These are phyloP conservation scores for Penicillium glabrum DNA, from an alignment of 2,329 filamentous ascomycete genomes.

Conservation along the genomic window DNA sequence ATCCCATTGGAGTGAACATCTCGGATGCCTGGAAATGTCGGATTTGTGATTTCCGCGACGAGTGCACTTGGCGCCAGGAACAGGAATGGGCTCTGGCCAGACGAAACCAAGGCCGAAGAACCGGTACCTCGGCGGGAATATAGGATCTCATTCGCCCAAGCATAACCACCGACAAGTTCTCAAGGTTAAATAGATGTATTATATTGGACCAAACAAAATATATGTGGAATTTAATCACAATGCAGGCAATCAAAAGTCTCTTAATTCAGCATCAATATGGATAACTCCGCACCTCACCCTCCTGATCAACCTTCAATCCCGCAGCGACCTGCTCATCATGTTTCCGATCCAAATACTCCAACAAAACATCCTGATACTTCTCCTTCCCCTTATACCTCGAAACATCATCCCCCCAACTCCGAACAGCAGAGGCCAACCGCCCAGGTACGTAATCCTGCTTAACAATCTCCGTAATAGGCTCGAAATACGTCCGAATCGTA, in stretches of 20 bases:
- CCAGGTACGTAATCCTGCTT: constrained; percentile 76
- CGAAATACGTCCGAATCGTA: constrained; percentile 79
- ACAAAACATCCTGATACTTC: constrained; percentile 68
- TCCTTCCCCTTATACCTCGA: constrained; percentile 75
- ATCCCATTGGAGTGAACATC: constrained; percentile 71
- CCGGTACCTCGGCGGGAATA: background rate
- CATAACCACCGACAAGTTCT: background rate
- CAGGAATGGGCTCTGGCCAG: constrained; percentile 61
- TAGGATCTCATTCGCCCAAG: background rate
- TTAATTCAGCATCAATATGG: constrained; percentile 48
- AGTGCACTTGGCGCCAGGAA: constrained; percentile 73
- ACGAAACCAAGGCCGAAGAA: constrained; percentile 28
- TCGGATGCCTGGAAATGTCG: constrained; percentile 88
- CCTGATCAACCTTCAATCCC: constrained; percentile 62
- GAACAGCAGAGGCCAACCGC: constrained; percentile 70
- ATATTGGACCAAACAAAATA: background rate
- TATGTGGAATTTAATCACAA: background rate
- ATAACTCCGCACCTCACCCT: constrained; percentile 62
- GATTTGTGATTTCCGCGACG: constrained; percentile 77
- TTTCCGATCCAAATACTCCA: constrained; percentile 74
- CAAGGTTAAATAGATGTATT: background rate
- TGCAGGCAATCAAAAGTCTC: background rate
- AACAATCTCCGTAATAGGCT: constrained; percentile 66
- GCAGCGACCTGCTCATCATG: constrained; percentile 70
- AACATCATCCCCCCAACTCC: constrained; percentile 81